These are phyloP conservation scores for Yarrowia sp. DNA, from an alignment of 805 yeast species.

Conservation along the genomic window DNA sequence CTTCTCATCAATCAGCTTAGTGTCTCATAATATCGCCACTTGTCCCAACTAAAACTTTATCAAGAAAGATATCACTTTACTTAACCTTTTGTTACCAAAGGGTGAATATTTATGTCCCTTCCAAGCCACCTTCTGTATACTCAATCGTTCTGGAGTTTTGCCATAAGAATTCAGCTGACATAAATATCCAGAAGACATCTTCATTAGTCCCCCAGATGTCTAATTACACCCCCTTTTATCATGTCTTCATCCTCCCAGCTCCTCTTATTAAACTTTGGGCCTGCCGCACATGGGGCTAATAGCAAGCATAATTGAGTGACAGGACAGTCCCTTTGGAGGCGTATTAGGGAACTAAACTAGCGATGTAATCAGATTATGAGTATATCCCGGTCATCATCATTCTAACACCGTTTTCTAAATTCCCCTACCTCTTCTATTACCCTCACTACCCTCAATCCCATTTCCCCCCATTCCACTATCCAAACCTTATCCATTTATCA, in stretches of 20 bases:
- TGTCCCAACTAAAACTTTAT: too few relatives aligned
- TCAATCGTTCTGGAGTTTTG: too few relatives aligned
- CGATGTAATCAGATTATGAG: background rate
- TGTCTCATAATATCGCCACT: too few relatives aligned
- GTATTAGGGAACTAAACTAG: too few relatives aligned
- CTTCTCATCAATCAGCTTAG: too few relatives aligned
- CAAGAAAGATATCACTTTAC: too few relatives aligned
- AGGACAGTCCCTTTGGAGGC: background rate
- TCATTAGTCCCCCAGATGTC: background rate
- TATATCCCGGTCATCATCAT: background rate
- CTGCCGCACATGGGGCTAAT: slow-evolving; percentile 3
- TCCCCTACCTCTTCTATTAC: too few relatives aligned
- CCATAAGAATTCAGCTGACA: too few relatives aligned
- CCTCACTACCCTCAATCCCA: background rate
- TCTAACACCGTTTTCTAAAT: too few relatives aligned
- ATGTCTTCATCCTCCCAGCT: background rate
- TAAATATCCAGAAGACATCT: background rate
- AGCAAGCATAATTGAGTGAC: background rate
- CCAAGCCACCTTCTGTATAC: too few relatives aligned
- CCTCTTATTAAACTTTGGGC: background rate
- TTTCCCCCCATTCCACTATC: background rate
- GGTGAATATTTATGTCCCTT: too few relatives aligned
- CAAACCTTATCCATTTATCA: background rate
- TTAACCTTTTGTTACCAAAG: too few relatives aligned
- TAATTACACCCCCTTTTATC: background rate